Percentiles rank a stretch among this genome's conserved stretches.
Conservation (phyloP, 352 stramenopile genomes). For the Pythium phragmiticola region DNA sequence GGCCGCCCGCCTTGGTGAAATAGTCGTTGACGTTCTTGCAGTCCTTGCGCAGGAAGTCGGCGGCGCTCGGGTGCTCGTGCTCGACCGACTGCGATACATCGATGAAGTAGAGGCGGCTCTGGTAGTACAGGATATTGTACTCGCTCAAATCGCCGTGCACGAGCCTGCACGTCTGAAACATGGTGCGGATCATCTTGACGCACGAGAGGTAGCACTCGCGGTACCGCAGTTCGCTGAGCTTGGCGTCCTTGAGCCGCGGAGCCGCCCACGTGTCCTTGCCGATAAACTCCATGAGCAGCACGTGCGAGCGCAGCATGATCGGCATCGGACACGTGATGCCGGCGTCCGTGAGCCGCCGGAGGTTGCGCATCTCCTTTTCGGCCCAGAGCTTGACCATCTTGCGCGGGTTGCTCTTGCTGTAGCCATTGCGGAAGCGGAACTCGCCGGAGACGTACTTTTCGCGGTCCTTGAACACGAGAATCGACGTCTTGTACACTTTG, state of each 20-base stretch:
- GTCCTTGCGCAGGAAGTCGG: slow-evolving; percentile 98
- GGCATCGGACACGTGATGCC: slow-evolving; percentile 92
- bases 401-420: slow-evolving; percentile 96
- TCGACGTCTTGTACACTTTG: slow-evolving; percentile 87
- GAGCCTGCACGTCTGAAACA: slow-evolving; percentile 96
- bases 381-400: slow-evolving; percentile 99
- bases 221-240: slow-evolving; percentile 89
- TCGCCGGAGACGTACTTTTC: slow-evolving; percentile 99
- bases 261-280: slow-evolving; percentile 94
- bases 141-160: slow-evolving; percentile 99
- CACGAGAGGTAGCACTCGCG: slow-evolving; percentile 95
- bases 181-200: slow-evolving; percentile 95
- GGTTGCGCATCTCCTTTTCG: slow-evolving; percentile 99
- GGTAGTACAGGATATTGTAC: slow-evolving; percentile 99
- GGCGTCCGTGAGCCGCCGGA: slow-evolving; percentile 89
- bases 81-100: slow-evolving; percentile 99
- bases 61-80: slow-evolving; percentile 95
- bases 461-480: slow-evolving; percentile 99
- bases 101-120: slow-evolving; percentile 96
- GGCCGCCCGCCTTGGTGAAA: slow-evolving; percentile 88
- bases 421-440: slow-evolving; percentile 97
- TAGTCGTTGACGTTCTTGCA: slow-evolving; percentile 97
- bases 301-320: slow-evolving; percentile 95
- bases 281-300: slow-evolving; percentile 99
- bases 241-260: slow-evolving; percentile 94